Base-by-base conservation (phyloP, 2,329 filamentous ascomycete species). In the Paraphaeosphaeria minitans region DNA sequence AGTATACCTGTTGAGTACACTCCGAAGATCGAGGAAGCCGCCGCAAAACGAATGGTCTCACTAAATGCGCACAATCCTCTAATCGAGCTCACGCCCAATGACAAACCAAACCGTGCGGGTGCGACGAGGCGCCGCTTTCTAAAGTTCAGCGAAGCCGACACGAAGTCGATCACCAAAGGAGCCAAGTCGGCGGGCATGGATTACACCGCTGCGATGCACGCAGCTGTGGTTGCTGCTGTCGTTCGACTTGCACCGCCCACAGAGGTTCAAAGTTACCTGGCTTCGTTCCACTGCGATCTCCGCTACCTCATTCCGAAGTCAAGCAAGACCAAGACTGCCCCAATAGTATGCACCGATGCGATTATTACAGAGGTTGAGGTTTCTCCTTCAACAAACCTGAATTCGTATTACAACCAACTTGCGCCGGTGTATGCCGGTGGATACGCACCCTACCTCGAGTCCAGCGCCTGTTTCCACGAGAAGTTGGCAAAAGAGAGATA, bases 201-300 rank as follows among this genome's bases (percentile, higher is more conserved):
- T 37, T 45, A 63, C 19, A 55, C 57, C 22, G 50, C 61, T 1
- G 56, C 58, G 9, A 46, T 69, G 0, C 65, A 69, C 50, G 63
- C 66, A 5, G 66, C 66, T 8, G 53, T 69, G 14, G 61, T 69
- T 31, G 58, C 54, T 14, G 51, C 66, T 24, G 56, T 65, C 9
- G 59, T 55, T 14, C 64, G 62, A 43, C 54, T 67, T 27, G 62
- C 56, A 21, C 59, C 60, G 8, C 58, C 62, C 22, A 42, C 58
- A 1, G 59, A 68, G 56, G 39, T 57, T 1, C 55, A 53, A 27
- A 66, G 64, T 46, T 69, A 67, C 56, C 66, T 69, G 62, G 66
- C 66, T 6, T 69, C 66, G 1, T 69, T 63, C 54, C 66, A 69
- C 56, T 67, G 55, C 59, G 66, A 69, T 21, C 64, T 69, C 19